Evolutionary conservation across 179 eudicot species (phyloP).

Genomic region (Spinacia oleracea): DNA sequence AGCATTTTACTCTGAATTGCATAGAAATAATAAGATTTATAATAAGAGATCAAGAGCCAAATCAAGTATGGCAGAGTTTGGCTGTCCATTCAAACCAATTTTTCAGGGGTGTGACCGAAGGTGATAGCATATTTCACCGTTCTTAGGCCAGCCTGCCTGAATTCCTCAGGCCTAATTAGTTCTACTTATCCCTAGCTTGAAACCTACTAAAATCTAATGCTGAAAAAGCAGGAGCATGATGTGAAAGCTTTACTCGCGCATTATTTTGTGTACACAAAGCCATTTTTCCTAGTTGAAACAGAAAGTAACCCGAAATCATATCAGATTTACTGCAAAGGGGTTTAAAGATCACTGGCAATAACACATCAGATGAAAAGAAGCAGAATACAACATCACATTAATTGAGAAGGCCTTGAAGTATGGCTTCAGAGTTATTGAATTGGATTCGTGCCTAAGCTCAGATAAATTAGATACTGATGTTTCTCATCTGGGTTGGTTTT

Average conservation of each 20-base stretch:
- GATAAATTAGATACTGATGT: conserved; percentile 4
- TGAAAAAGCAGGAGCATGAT: conserved; percentile 15
- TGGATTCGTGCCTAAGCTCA: conserved; percentile 13
- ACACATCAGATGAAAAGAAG: not conserved
- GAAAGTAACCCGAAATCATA: not conserved
- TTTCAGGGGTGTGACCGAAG: too few relatives aligned
- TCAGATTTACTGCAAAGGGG: not conserved
- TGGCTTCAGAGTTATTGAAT: conserved; percentile 27
- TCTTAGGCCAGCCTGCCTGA: not conserved
- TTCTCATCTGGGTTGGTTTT: not conserved
- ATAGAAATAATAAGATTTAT: too few relatives aligned
- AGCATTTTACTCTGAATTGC: too few relatives aligned
- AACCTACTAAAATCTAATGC: not conserved
- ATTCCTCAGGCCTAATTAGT: not conserved
- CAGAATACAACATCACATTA: not conserved
- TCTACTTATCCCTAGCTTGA: not conserved
- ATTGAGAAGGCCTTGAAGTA: conserved; percentile 18
- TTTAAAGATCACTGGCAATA: not conserved
- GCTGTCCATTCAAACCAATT: too few relatives aligned
- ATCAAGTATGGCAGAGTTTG: too few relatives aligned
- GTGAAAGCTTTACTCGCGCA: conserved; percentile 5
- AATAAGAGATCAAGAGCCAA: too few relatives aligned
- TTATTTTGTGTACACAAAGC: conserved; percentile 27
- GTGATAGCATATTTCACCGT: too few relatives aligned
- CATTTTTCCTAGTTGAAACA: conserved; percentile 16